A percentile compares a stretch with the other conserved stretches of the same genome.
Evolutionary conservation across 306 rosid species (phyloP).

Genomic region (Malus orientalis): DNA sequence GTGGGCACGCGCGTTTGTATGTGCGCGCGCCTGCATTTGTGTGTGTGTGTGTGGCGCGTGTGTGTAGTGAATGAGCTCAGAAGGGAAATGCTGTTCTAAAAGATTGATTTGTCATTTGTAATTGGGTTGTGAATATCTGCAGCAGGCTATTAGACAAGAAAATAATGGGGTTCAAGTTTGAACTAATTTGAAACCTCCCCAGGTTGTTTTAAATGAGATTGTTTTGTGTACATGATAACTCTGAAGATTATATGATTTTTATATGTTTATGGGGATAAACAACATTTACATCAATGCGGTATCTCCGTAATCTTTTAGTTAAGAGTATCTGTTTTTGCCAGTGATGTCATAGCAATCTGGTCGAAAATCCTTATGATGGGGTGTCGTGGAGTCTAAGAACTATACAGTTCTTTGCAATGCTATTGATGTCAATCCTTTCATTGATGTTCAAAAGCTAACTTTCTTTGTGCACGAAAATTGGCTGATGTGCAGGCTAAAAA

Average conservation of each 20-base stretch:
- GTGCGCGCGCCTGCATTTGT: no score
- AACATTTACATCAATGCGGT: not conserved
- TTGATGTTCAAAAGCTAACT: not conserved
- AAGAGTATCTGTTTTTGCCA: not conserved
- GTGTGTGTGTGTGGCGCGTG: no score
- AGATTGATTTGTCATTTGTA: not conserved
- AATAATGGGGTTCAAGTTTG: not conserved
- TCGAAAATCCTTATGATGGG: not conserved
- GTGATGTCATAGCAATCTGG: not conserved
- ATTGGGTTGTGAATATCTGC: not conserved
- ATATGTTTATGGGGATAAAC: not conserved
- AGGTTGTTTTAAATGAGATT: not conserved
- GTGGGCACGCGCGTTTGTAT: no score
- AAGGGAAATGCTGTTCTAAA: not conserved
- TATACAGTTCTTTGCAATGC: not conserved
- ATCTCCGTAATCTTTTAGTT: not conserved
- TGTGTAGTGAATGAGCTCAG: not conserved
- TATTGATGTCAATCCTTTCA: not conserved
- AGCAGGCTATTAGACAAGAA: not conserved
- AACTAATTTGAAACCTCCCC: not conserved
- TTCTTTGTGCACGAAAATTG: not conserved
- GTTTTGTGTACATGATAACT: not conserved
- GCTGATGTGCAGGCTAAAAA: conserved; percentile 55
- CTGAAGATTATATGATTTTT: not conserved
- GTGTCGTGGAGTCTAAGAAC: not conserved